Conservation (phyloP, 2,329 filamentous ascomycete genomes). For the Fusarium temperatum region DNA sequence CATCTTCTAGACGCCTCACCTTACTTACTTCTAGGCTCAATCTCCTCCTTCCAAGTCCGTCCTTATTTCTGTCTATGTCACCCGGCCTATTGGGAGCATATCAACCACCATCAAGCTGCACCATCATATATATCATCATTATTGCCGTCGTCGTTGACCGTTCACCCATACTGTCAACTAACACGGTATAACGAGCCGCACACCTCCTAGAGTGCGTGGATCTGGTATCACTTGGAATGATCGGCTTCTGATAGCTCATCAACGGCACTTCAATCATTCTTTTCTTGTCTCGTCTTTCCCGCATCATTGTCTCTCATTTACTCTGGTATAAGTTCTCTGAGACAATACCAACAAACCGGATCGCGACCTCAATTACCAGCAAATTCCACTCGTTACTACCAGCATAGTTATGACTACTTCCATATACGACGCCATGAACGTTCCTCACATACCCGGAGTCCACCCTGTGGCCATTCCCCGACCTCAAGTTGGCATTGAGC, state of each 20-base stretch:
- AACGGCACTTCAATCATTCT: not conserved
- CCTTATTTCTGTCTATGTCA: slow-evolving; percentile 25
- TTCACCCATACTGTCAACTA: slow-evolving; percentile 3
- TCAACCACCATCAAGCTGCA: slow-evolving; percentile 6
- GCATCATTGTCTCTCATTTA: not conserved
- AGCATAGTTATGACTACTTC: slow-evolving; percentile 51
- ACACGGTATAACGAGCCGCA: slow-evolving; percentile 6
- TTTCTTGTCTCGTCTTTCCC: not conserved
- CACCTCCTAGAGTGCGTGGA: slow-evolving; percentile 15
- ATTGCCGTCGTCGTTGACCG: slow-evolving; percentile 17
- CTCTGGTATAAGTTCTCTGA: not conserved
- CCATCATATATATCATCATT: slow-evolving; percentile 6
- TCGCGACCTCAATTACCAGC: not conserved
- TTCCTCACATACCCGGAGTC: slow-evolving; percentile 54
- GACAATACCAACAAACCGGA: not conserved
- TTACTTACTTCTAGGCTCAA: slow-evolving; percentile 41
- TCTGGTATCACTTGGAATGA: slow-evolving; percentile 14
- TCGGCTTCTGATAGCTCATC: not conserved
- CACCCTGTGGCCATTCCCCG: slow-evolving; percentile 70
- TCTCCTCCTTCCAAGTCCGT: slow-evolving; percentile 38
- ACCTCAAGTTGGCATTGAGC: slow-evolving; percentile 83
- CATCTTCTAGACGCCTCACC: slow-evolving; percentile 37
- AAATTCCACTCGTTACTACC: not conserved
- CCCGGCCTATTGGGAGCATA: slow-evolving; percentile 28
- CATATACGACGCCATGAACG: slow-evolving; percentile 53